A percentile compares a stretch with the other conserved stretches of the same genome.
These are phyloP conservation scores for Clonostachys sp. DNA, from an alignment of 2,329 filamentous ascomycete species.

Conservation along the genomic window DNA sequence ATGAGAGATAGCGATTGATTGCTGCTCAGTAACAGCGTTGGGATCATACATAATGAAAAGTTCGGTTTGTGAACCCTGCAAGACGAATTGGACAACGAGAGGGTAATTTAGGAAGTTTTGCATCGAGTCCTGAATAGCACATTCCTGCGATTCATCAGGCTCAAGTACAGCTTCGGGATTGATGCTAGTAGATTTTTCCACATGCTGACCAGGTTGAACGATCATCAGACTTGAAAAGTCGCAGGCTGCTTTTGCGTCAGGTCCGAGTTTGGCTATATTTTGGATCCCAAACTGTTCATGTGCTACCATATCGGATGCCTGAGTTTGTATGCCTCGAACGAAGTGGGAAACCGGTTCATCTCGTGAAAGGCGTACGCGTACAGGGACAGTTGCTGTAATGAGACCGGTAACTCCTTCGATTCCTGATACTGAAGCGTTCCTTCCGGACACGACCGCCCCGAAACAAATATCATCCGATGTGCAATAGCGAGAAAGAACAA, in stretches of 20 bases:
- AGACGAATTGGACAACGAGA: background rate
- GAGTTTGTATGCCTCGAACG: slow-evolving; percentile 2
- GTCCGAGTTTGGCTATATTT: slow-evolving; percentile 7
- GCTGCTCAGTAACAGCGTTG: background rate
- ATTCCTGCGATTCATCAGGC: too few relatives aligned
- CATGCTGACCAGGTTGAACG: background rate
- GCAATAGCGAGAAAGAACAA: slow-evolving; percentile 17
- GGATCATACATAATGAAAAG: slow-evolving; percentile 2
- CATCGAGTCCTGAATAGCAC: slow-evolving; percentile 5
- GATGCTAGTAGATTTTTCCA: background rate
- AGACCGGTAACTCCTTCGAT: slow-evolving; percentile 6
- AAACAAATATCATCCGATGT: slow-evolving; percentile 19
- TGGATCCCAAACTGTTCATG: slow-evolving; percentile 11
- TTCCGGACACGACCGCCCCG: slow-evolving; percentile 9
- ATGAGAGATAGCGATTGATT: background rate
- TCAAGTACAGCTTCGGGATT: too few relatives aligned
- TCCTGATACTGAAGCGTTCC: slow-evolving; percentile 7
- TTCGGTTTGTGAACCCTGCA: background rate
- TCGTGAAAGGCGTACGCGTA: slow-evolving; percentile 3
- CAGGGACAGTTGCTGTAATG: slow-evolving; percentile 7
- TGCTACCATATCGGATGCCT: slow-evolving; percentile 5
- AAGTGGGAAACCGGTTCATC: slow-evolving; percentile 5
- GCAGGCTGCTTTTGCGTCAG: slow-evolving; percentile 4
- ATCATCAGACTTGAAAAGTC: slow-evolving; percentile 7
- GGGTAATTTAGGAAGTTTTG: slow-evolving; percentile 2